These are phyloP conservation scores for Hanseniaspora nectarophila DNA, from an alignment of 805 yeast genomes.

Conservation along the genomic window DNA sequence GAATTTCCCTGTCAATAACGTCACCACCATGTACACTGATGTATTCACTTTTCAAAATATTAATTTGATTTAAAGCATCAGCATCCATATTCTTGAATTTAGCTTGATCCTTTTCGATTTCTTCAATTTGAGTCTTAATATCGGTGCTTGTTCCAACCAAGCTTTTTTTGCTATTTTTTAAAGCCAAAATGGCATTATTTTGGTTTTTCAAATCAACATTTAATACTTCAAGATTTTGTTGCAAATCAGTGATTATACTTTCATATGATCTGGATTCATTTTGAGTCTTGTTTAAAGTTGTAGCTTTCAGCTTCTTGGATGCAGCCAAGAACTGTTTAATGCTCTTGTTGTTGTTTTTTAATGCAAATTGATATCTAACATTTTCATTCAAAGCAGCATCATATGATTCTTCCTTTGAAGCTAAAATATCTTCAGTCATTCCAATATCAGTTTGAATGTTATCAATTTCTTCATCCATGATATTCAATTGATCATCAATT, in stretches of 20 bases:
- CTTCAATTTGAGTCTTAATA: not conserved
- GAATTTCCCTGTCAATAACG: constrained; percentile 6
- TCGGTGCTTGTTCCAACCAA: not conserved
- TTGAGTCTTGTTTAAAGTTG: not conserved
- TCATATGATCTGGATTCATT: not conserved
- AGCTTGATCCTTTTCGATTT: not conserved
- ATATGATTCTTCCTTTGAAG: not conserved
- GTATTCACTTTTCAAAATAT: not conserved
- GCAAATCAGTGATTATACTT: not conserved
- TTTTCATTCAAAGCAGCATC: not conserved
- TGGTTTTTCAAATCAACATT: constrained; percentile 6
- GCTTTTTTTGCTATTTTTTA: not conserved
- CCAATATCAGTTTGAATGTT: constrained; percentile 5
- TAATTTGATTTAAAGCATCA: constrained; percentile 3
- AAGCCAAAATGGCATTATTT: not conserved
- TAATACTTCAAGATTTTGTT: not conserved
- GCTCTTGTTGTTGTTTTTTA: not conserved
- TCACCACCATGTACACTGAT: not conserved
- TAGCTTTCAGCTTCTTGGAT: not conserved
- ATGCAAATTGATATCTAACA: not conserved
- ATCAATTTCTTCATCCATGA: constrained; percentile 21
- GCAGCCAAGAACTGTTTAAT: not conserved
- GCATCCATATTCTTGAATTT: not conserved
- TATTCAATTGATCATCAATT: constrained; percentile 33
- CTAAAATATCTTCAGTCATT: not conserved